Base-by-base conservation (phyloP, 768 basidiomycete genomes). In the Mycena galopus region DNA sequence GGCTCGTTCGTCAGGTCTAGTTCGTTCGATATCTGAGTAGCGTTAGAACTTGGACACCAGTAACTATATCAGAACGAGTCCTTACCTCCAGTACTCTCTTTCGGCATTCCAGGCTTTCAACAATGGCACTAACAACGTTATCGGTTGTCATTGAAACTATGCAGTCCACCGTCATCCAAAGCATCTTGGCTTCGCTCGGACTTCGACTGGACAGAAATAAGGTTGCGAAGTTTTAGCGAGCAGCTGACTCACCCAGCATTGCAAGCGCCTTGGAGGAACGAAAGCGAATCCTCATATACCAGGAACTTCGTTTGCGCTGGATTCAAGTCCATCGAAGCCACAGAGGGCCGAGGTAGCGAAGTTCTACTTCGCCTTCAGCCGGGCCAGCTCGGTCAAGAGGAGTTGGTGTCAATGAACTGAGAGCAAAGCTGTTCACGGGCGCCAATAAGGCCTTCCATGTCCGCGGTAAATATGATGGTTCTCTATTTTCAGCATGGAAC, bases 81-180 rank as follows among this genome's bases (percentile, higher is more conserved):
- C 2, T n/a, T 35, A 67, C 71, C 60, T 67, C 51, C 9, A 72
- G 19, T n/a, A 72, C 57, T 33, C 33, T 58, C 17, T 67, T 62
- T 30, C 71, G 65, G 33, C 42, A 67, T 63, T 62, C 50, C 35
- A 63, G 17, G 27, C 71, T 72, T 32, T 47, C 59, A 6, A 67
- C 53, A 44, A 72, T 62, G 12, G 50, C 60, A 37, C 42, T 58
- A 39, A 72, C 60, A 21, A 47, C 32, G 23, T 21, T 67, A 14
- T 67, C 65, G 29, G n/a, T 61, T 21, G 57, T 16, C 42, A 59
- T 67, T 14, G 65, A 67, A 16, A 30, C 16, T 14, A 32, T 3
- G 14, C 37, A 67, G 3, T 60, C 47, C 47, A 67, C 19, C 19
- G 44, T 17, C 19, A 21, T 47, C 21, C 44, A 21, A 47, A 16